Evolutionary conservation across 2,329 filamentous ascomycete species (phyloP), one percentile per base, ranked within the genome.

Genomic region (Alternaria postmessia): DNA sequence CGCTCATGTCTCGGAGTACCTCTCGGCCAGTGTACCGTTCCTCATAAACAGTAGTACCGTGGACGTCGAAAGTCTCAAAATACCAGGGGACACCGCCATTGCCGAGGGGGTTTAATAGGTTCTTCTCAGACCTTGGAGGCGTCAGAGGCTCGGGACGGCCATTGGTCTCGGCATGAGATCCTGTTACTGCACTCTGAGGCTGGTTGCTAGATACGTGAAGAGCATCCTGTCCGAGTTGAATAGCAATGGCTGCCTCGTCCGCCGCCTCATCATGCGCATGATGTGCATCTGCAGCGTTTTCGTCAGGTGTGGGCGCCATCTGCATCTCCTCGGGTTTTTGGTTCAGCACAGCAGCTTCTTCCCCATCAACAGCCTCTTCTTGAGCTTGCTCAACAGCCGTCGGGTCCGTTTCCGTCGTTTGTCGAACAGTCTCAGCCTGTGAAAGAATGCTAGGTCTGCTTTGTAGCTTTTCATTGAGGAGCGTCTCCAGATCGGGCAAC

Each of bases 71-170:
- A 8, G 87, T 85, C 72, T 91, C 87, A 60, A 97, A 86, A 77
- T 96, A 97, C 93, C 93, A 97, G 7, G 92, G 88, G 12, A 96
- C 83, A 34, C 94, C 94, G 59, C 94, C 94, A 49, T 77, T 70
- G 18, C 71, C 70, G 14, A 78, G 64, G 7, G 72, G 70, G 36
- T 88, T 86, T 64, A 80, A 71, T 2, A 83, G 76, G 44, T 86
- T 84, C 56, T 79, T 78, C 54, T 79, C 77, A 4, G 77, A 91
- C 53, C 88, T 85, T 1, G 89, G 89, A 26, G 89, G 89, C 2
- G 89, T 91, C 11, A 89, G 86, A 3, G 89, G 89, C 20, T 77
- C 78, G 4, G 67, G 61, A 39, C 75, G 63, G 14, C 54, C 65
- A 18, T 63, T 62, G 7, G n/a, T 49, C 7, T 61, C 65, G 28